phyloP scores from a whole-genome alignment of 2,329 filamentous ascomycete species.

The Didymella exigua region DNA sequence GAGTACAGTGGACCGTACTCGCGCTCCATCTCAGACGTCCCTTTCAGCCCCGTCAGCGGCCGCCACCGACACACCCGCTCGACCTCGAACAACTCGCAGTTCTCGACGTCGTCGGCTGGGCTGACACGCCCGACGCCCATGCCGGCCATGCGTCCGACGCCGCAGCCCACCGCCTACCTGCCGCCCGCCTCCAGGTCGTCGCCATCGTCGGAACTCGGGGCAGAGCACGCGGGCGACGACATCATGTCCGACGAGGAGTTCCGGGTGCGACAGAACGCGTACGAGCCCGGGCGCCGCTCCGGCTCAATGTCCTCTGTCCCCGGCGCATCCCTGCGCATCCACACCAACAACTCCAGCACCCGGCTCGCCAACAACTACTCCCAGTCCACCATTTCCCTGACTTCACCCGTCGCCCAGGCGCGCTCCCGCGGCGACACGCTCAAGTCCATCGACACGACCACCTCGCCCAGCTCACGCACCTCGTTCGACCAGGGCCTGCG shows the following conservation, averaged over 20 bases:
- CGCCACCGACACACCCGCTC: slow-evolving; percentile 57
- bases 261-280: slow-evolving; percentile 46
- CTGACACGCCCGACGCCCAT: slow-evolving; percentile 57
- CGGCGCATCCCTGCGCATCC: slow-evolving; percentile 46
- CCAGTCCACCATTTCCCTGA: slow-evolving; percentile 57
- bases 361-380: slow-evolving; percentile 56
- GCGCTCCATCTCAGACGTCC: slow-evolving; percentile 52
- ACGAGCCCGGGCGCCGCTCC: slow-evolving; percentile 50
- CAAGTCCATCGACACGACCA: slow-evolving; percentile 55
- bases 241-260: slow-evolving; percentile 56
- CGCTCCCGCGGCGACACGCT: slow-evolving; percentile 58
- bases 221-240: slow-evolving; percentile 52
- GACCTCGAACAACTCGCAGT: slow-evolving; percentile 61
- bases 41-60: slow-evolving; percentile 48
- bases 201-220: slow-evolving; percentile 56
- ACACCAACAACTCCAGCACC: slow-evolving; percentile 50
- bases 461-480: slow-evolving; percentile 60
- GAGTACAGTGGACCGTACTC: slow-evolving; percentile 50
- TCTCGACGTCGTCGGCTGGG: slow-evolving; percentile 57
- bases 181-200: slow-evolving; percentile 58
- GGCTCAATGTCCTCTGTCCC: slow-evolving; percentile 53
- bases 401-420: slow-evolving; percentile 47
- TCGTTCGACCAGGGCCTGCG: slow-evolving; percentile 63
- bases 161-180: slow-evolving; percentile 55
- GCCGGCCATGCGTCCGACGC: slow-evolving; percentile 62